Conservation (phyloP, 148 eudicot genomes). For the Amaranthus palmeri region DNA sequence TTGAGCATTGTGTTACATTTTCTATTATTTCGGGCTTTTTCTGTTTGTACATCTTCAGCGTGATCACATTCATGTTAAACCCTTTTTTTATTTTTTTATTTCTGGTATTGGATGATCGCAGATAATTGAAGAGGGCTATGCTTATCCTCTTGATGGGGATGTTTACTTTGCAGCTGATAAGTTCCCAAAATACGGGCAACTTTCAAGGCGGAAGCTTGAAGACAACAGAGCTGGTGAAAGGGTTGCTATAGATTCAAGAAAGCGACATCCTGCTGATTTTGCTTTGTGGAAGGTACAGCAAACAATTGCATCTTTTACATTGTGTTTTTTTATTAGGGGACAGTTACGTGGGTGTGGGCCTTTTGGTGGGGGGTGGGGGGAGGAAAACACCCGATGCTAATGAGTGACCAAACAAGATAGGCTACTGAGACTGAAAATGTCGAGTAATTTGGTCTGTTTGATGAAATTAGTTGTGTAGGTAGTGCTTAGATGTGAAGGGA, state of each 20-base stretch:
- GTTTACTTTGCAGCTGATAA: slow-evolving; percentile 82
- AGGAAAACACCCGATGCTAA: too few species aligned
- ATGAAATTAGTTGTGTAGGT: too few species aligned
- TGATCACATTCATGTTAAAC: background rate
- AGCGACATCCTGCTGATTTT: slow-evolving; percentile 81
- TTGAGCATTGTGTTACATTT: background rate
- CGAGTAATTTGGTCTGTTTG: too few species aligned
- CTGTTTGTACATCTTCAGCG: background rate
- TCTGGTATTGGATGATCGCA: slow-evolving; percentile 26
- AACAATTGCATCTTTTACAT: background rate
- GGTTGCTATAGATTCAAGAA: slow-evolving; percentile 76
- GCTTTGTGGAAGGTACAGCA: slow-evolving; percentile 83
- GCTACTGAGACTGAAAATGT: too few species aligned
- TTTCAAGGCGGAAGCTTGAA: slow-evolving; percentile 74
- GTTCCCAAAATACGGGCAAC: slow-evolving; percentile 59
- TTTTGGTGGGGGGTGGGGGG: too few species aligned
- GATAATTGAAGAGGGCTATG: slow-evolving; percentile 68
- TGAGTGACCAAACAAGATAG: too few species aligned
- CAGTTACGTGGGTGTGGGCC: too few species aligned
- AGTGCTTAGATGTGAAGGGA: too few species aligned
- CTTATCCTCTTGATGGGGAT: slow-evolving; percentile 80
- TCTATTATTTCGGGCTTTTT: background rate
- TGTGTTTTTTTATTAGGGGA: background rate
- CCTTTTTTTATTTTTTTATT: background rate
- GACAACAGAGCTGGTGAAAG: slow-evolving; percentile 95